Percentiles rank a stretch among this genome's conserved stretches.
phyloP scores from a whole-genome alignment of 441 rosid genomes.

The Theobroma grandiflorum region DNA sequence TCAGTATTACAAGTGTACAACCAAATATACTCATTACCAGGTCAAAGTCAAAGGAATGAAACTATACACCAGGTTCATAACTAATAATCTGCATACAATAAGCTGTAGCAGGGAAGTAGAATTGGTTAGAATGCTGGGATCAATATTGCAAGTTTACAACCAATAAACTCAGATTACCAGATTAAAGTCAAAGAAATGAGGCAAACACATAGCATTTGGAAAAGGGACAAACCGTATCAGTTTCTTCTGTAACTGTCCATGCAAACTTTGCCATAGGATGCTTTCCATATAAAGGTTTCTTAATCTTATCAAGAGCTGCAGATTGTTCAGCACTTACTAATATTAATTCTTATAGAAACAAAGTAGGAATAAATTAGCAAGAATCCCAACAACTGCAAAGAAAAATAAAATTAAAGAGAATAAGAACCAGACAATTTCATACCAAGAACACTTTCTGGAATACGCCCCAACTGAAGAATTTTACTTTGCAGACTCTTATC shows the following conservation, averaged over 20 bases:
- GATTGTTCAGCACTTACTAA: slow-evolving; percentile 34
- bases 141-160: neutral
- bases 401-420: neutral
- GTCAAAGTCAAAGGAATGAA: neutral
- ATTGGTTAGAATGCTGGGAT: neutral
- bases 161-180: neutral
- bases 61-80: neutral
- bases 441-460: slow-evolving; percentile 80
- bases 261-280: slow-evolving; percentile 96
- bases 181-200: neutral
- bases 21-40: neutral
- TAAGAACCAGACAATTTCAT: slow-evolving; percentile 33
- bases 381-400: slow-evolving; percentile 26
- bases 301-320: slow-evolving; percentile 89
- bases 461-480: slow-evolving; percentile 72
- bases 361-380: slow-evolving; percentile 20
- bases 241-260: slow-evolving; percentile 89
- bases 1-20: slow-evolving; percentile 4
- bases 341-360: slow-evolving; percentile 10
- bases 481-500: slow-evolving; percentile 67
- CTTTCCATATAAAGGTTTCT: slow-evolving; percentile 90
- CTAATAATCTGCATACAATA: slow-evolving; percentile 2
- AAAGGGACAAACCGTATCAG: slow-evolving; percentile 73
- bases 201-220: slow-evolving; percentile 21
- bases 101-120: neutral